A percentile compares a stretch with the other conserved stretches of the same genome.
Conservation (phyloP, 2,329 filamentous ascomycete genomes). For the Talaromyces sp. region DNA sequence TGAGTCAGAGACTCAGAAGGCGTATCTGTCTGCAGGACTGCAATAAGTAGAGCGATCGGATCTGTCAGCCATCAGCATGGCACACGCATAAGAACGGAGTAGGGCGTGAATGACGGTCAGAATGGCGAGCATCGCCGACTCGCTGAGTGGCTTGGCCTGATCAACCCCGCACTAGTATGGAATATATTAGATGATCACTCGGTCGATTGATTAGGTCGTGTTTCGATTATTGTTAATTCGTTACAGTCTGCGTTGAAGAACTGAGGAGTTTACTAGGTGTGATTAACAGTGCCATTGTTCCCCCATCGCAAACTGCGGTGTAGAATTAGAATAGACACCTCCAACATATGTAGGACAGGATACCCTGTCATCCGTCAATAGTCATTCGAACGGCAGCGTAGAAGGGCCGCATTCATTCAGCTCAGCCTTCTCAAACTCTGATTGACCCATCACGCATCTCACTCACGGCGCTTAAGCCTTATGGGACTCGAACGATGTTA, state of each 20-base stretch:
- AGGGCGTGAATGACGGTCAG: neutral
- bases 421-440: slow-evolving; percentile 6
- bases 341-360: neutral
- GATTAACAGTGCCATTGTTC: no score
- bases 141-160: slow-evolving; percentile 2
- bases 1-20: neutral
- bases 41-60: neutral
- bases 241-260: no score
- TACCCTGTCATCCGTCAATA: neutral
- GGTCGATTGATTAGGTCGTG: no score
- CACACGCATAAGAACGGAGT: neutral
- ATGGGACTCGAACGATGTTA: neutral
- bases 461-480: slow-evolving; percentile 2
- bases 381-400: neutral
- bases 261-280: no score
- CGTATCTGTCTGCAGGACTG: neutral
- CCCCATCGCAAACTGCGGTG: neutral
- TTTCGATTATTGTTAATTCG: no score
- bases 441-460: neutral
- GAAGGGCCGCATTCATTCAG: neutral
- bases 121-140: slow-evolving; percentile 6
- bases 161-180: slow-evolving; percentile 10
- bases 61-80: neutral
- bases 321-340: neutral
- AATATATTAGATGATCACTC: no score